These are phyloP conservation scores for Breviolum minutum DNA, from an alignment of 73 alveolate species.

Conservation along the genomic window DNA sequence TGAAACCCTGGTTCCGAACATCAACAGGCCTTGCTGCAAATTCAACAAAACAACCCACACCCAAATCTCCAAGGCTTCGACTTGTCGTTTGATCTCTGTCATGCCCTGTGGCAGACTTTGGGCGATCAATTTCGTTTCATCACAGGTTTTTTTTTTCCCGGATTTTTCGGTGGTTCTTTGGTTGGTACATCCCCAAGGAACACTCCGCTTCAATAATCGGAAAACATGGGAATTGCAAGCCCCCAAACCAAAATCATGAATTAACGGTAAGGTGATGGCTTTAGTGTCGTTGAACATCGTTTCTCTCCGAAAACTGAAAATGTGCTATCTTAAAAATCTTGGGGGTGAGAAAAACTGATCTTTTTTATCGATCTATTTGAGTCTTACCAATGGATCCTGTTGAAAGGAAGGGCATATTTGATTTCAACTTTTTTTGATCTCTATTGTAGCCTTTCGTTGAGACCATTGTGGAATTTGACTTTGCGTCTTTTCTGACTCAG, in stretches of 20 bases:
- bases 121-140: no score
- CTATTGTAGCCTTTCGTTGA: neutral
- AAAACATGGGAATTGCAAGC: no score
- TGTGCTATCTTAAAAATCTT: no score
- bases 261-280: no score
- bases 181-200: neutral
- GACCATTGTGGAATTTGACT: neutral
- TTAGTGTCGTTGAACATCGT: no score
- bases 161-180: neutral
- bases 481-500: neutral
- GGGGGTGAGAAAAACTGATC: no score
- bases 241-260: neutral
- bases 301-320: no score
- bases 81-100: constrained; percentile 50
- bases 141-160: no score
- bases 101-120: constrained; percentile 4
- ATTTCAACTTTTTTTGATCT: neutral
- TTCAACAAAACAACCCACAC: neutral
- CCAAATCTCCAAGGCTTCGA: neutral
- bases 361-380: no score
- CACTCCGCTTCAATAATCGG: no score
- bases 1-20: neutral
- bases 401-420: neutral
- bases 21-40: neutral
- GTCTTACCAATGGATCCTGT: no score